phyloP scores from a whole-genome alignment of 192 early-diverging fungal genomes.

The Gigaspora rosea region DNA sequence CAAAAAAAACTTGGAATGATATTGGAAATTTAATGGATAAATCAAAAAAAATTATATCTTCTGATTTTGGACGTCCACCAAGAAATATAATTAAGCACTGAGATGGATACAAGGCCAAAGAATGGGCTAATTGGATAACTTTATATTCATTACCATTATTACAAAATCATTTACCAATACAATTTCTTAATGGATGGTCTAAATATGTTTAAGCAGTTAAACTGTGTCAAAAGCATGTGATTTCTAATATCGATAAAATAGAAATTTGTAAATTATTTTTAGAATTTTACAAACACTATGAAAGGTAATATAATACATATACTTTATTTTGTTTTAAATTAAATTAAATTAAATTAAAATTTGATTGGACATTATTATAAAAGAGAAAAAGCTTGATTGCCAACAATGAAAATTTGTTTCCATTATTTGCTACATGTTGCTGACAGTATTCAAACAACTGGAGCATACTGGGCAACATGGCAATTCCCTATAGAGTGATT shows the following conservation, averaged over 20 bases:
- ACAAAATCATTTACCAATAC: background rate
- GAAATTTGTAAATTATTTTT: constrained; percentile 1
- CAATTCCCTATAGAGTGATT: background rate
- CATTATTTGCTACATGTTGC: background rate
- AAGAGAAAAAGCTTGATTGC: background rate
- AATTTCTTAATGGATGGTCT: background rate
- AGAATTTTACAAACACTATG: no score
- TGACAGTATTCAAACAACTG: constrained; percentile 5
- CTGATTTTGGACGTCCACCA: background rate
- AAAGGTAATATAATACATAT: background rate
- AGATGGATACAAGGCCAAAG: background rate
- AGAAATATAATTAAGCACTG: background rate
- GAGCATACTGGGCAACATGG: background rate
- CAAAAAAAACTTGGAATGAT: background rate
- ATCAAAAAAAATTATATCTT: background rate
- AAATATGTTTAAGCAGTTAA: background rate
- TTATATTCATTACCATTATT: constrained; percentile 6
- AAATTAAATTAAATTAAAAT: background rate
- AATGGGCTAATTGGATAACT: background rate
- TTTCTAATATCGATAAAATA: background rate
- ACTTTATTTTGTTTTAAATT: no score
- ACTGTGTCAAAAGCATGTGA: background rate
- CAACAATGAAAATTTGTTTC: constrained; percentile 1
- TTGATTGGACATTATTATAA: background rate
- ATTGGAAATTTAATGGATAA: background rate